Evolutionary conservation across 2,329 filamentous ascomycete genomes (phyloP).

Genomic region (Diaporthe sp.): DNA sequence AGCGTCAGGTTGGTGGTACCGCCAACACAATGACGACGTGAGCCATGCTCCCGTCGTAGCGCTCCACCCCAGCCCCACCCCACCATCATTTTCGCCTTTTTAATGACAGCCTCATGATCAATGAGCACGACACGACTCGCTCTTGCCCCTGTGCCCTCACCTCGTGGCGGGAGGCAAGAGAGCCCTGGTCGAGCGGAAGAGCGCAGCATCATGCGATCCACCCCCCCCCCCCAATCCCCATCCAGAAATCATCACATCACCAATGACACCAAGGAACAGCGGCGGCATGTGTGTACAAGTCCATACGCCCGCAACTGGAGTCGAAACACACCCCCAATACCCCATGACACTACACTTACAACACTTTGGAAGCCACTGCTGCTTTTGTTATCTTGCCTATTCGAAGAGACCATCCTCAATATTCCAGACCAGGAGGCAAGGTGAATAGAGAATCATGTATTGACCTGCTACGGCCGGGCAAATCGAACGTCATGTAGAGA

Average conservation of each 20-base stretch:
- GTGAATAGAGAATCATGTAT: slow-evolving; percentile 36
- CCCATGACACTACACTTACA: slow-evolving; percentile 40
- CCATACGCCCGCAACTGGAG: slow-evolving; percentile 43
- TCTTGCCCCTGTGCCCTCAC: slow-evolving; percentile 1
- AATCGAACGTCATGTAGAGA: slow-evolving; percentile 37
- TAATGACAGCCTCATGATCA: slow-evolving; percentile 28
- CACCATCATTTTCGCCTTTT: slow-evolving; percentile 35
- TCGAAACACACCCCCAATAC: slow-evolving; percentile 39
- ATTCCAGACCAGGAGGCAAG: slow-evolving; percentile 31
- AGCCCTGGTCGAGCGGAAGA: slow-evolving; percentile 18
- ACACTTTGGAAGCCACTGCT: slow-evolving; percentile 34
- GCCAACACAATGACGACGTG: slow-evolving; percentile 63
- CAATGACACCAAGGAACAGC: slow-evolving; percentile 40
- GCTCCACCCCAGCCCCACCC: slow-evolving; percentile 28
- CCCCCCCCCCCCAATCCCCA: not conserved
- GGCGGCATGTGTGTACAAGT: slow-evolving; percentile 47
- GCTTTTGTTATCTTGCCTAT: slow-evolving; percentile 35
- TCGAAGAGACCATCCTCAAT: slow-evolving; percentile 26
- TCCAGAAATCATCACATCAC: slow-evolving; percentile 32
- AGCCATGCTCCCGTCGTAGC: slow-evolving; percentile 36
- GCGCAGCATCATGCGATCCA: slow-evolving; percentile 27
- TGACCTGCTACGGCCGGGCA: slow-evolving; percentile 35
- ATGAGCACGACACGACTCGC: slow-evolving; percentile 30
- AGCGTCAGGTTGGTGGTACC: slow-evolving; percentile 78
- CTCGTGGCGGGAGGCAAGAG: slow-evolving; percentile 14